A percentile compares a stretch with the other conserved stretches of the same genome.
Conservation (phyloP, 495 filamentous ascomycete genomes). For the Aspergillus indologenus region DNA sequence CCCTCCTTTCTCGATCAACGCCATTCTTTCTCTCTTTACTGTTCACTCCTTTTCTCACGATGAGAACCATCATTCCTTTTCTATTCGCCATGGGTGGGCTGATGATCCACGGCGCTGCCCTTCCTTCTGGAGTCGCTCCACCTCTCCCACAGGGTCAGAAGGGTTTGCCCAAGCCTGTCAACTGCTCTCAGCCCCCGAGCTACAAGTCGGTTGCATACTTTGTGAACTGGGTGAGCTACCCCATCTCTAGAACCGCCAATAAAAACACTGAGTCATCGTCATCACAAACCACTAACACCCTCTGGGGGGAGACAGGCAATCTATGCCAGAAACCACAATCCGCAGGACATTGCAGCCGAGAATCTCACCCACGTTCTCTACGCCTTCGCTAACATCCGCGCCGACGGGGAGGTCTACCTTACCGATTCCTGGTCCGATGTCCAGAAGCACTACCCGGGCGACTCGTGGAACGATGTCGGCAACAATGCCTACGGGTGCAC, state of each 20-base stretch:
- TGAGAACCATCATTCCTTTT: neutral
- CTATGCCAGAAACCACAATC: slow-evolving; percentile 57
- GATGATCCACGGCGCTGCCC: neutral
- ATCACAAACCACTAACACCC: too few relatives aligned
- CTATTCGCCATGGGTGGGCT: neutral
- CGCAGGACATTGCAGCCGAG: slow-evolving; percentile 69
- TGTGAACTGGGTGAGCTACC: slow-evolving; percentile 66
- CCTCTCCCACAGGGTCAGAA: neutral
- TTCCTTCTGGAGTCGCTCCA: neutral
- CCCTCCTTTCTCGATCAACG: neutral
- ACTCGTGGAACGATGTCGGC: slow-evolving; percentile 67
- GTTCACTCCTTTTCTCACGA: neutral
- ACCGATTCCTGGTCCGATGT: slow-evolving; percentile 75
- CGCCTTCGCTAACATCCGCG: slow-evolving; percentile 68
- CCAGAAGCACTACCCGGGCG: slow-evolving; percentile 75
- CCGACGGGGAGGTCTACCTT: slow-evolving; percentile 70
- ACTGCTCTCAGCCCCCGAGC: slow-evolving; percentile 13
- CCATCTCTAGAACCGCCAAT: too few relatives aligned
- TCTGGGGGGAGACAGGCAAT: slow-evolving; percentile 9
- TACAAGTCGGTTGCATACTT: slow-evolving; percentile 79
- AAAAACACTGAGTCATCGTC: neutral
- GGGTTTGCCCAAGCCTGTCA: slow-evolving; percentile 12
- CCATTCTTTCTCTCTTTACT: too few relatives aligned
- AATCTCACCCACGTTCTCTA: slow-evolving; percentile 87
- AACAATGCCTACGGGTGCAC: slow-evolving; percentile 81